Percentiles rank a stretch among this genome's conserved stretches.
phyloP scores from a whole-genome alignment of 495 filamentous ascomycete genomes.

The Xylaria sp. region DNA sequence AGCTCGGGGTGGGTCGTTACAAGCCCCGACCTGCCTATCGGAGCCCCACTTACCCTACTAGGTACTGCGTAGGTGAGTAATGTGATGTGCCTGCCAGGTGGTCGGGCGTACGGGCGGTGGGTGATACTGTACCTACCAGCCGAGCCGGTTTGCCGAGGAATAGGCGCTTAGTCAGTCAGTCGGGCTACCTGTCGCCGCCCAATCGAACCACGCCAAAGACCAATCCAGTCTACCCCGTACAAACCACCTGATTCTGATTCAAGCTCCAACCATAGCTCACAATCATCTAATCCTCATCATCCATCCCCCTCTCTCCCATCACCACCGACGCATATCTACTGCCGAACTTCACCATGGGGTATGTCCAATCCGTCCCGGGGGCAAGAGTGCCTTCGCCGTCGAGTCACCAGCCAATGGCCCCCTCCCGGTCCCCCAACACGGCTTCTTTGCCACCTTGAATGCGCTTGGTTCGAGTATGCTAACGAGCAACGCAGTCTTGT shows the following conservation, averaged over 20 bases:
- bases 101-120: background rate
- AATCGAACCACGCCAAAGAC: conserved; percentile 38
- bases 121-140: background rate
- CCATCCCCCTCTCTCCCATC: conserved; percentile 8
- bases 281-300: conserved; percentile 12
- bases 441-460: background rate
- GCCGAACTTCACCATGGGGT: conserved; percentile 39
- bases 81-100: background rate
- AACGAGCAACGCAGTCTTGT: conserved; percentile 58
- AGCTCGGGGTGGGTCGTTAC: background rate
- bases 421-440: background rate
- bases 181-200: conserved; percentile 26
- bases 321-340: conserved; percentile 14
- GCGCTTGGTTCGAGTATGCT: conserved; percentile 14
- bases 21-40: too few relatives aligned
- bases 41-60: background rate
- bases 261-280: conserved; percentile 37
- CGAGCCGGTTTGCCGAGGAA: conserved; percentile 30
- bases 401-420: conserved; percentile 16
- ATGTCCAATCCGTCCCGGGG: background rate
- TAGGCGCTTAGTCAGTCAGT: conserved; percentile 42
- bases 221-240: conserved; percentile 5
- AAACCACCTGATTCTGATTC: conserved; percentile 24
- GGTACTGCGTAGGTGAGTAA: too few relatives aligned
- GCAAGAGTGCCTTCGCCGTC: background rate